Base-by-base conservation (phyloP, 345 rosid species). In the Camelina hispida region DNA sequence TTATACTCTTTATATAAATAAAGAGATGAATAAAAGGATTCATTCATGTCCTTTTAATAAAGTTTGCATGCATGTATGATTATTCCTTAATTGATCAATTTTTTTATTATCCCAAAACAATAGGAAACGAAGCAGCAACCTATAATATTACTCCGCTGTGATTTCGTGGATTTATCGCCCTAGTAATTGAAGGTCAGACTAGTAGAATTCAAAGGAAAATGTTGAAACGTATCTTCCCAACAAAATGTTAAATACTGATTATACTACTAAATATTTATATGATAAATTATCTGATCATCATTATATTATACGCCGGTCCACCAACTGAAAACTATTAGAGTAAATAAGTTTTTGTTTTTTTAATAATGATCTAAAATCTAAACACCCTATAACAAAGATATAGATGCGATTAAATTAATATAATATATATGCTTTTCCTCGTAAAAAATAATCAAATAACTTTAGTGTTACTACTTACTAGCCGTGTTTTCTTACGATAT, bases 201-300 rank as follows among this genome's bases (percentile, higher is more conserved):
- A 25, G 18, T 12, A 50, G 48, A 52, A 37, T 51, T 62, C 52
- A 40, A 13, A 72, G 7, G 47, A 47, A 72, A 28, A 28, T 52
- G 16, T 52, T 40, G 69, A 42, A 69, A 69, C 30, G 52, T 38
- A 23, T 68, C 38, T 25, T 40, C n/a, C 63, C 53, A 40, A 25
- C 23, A 34, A 34, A 32, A 28, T 4, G 30, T 28, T 28, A 28
- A 3, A 4, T 28, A 28, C 5, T 28, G 22, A 16, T 32, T 8
- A 32, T 56, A 32, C 32, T 28, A 28, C 30, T 28, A 28, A 28
- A 14, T 43, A 14, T 32, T 8, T n/a, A 15, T 10, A 32, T 20
- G 15, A 28, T 28, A 28, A 28, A 28, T 28, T 28, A 28, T 28
- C 30, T 28, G 5, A 28, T 28, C 5, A 28, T 28, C 25, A 23